Conservation (phyloP, 192 early-diverging fungal species). For the Coemansia umbellata region DNA sequence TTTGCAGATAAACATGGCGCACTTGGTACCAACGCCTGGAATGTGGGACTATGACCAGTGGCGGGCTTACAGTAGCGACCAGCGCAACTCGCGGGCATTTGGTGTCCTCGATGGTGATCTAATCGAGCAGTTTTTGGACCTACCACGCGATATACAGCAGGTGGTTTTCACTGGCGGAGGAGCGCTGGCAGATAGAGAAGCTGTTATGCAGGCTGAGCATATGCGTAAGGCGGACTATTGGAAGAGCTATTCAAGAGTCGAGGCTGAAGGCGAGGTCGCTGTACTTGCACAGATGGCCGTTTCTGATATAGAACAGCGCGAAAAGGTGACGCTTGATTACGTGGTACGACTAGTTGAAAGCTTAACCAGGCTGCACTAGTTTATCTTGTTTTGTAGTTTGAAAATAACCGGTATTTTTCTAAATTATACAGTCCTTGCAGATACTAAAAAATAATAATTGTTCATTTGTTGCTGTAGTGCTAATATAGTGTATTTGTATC, state of each 20-base stretch:
- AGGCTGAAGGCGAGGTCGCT: constrained; percentile 24
- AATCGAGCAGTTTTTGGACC: constrained; percentile 78
- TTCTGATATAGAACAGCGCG: constrained; percentile 32
- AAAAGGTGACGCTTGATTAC: constrained; percentile 28
- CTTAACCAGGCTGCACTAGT: constrained; percentile 31
- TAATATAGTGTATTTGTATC: too few relatives aligned
- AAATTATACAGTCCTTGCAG: too few relatives aligned
- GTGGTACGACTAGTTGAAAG: constrained; percentile 38
- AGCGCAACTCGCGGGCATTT: constrained; percentile 35
- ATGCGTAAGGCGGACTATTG: constrained; percentile 23
- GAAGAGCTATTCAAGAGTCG: constrained; percentile 17
- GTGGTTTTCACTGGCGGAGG: constrained; percentile 32
- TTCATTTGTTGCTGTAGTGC: not conserved
- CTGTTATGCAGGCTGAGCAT: constrained; percentile 7
- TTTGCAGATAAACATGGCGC: constrained; percentile 64
- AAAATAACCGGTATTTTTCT: not conserved
- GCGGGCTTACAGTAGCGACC: constrained; percentile 61
- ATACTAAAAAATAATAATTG: not conserved
- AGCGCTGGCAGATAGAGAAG: not conserved
- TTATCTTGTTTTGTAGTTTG: not conserved
- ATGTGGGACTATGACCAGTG: constrained; percentile 62
- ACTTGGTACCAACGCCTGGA: constrained; percentile 55
- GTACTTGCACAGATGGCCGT: constrained; percentile 25
- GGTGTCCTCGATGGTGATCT: constrained; percentile 89
- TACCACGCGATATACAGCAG: constrained; percentile 50